Evolutionary conservation across 371 early-diverging fungal genomes (phyloP), one percentile per base, ranked within the genome.

Genomic region (Lichtheimia ramosa): DNA sequence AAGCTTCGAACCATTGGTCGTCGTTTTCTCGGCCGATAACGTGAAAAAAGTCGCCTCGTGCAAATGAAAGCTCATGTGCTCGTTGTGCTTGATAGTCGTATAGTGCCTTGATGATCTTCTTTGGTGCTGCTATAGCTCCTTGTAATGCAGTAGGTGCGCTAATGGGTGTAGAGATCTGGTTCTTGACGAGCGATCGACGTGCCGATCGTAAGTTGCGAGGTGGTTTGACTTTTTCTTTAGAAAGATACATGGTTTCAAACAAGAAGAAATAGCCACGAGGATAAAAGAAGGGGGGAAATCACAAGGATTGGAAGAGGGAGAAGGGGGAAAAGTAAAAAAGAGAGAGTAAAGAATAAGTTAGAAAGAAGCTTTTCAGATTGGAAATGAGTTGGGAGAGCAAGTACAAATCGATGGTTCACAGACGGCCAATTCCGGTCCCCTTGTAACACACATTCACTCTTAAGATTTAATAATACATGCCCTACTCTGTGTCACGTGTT

Each of bases 11-110:
- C 87, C 88, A 91, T 48, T 83, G 75, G 13, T 64, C 54, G 68
- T 92, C 91, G 58, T 83, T 83, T 51, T 91, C 91, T 70, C 87
- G 83, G 42, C 89, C 90, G 25, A 88, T 82, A n/a, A 95, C 96
- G 71, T 91, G 92, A 77, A 93, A 94, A 64, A 94, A 93, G 61
- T 96, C 96, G 54, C 95, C 96, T 53, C 81, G 82, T 42, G 71
- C 59, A 68, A 94, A 96, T 14, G 90, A 84, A 3, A 96, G 75
- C 67, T 94, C 93, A 21, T 84, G 80, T 25, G 76, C 73, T 39
- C 74, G 77, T 53, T 77, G 70, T 4, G 90, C 85, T 21, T 75
- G 70, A 63, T 92, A 93, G 73, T 88, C 85, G 61, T 82, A 83
- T n/a, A 85, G 70, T 15, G 94, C 93, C 59, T 86, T 90, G 71